A percentile compares a stretch with the other conserved stretches of the same genome.
Conservation (phyloP, 2,329 filamentous ascomycete species). For the Hypoxylon sp. region DNA sequence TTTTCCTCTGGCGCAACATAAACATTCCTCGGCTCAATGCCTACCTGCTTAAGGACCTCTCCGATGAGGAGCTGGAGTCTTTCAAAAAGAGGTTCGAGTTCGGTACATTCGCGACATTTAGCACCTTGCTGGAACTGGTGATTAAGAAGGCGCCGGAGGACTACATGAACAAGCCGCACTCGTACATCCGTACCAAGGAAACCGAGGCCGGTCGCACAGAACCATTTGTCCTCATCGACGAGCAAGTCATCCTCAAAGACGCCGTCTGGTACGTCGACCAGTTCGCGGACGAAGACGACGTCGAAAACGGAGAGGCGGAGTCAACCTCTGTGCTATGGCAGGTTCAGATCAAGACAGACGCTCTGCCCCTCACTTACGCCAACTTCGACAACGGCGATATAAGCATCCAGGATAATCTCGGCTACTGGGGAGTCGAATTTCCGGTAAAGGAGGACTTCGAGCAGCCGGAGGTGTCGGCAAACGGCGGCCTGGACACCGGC, state of each 20-base stretch:
- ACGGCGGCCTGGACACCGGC: conserved; percentile 32
- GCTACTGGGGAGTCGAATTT: conserved; percentile 38
- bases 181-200: conserved; percentile 44
- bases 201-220: conserved; percentile 37
- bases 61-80: conserved; percentile 24
- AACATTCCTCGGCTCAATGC: conserved; percentile 21
- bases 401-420: conserved; percentile 41
- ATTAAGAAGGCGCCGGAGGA: conserved; percentile 40
- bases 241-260: conserved; percentile 17
- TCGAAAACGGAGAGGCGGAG: conserved; percentile 33
- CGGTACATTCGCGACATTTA: conserved; percentile 41
- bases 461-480: conserved; percentile 28
- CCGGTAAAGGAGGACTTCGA: conserved; percentile 34
- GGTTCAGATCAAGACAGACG: conserved; percentile 43
- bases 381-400: conserved; percentile 47
- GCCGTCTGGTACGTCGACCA: conserved; percentile 45
- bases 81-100: conserved; percentile 45
- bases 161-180: conserved; percentile 40
- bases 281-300: conserved; percentile 40
- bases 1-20: conserved; percentile 2
- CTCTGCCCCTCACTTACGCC: conserved; percentile 34
- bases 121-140: conserved; percentile 43
- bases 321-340: conserved; percentile 43
- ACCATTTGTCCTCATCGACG: conserved; percentile 44
- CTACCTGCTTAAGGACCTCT: conserved; percentile 32